Conservation (phyloP, 371 early-diverging fungal species). For the Mucor sp. region DNA sequence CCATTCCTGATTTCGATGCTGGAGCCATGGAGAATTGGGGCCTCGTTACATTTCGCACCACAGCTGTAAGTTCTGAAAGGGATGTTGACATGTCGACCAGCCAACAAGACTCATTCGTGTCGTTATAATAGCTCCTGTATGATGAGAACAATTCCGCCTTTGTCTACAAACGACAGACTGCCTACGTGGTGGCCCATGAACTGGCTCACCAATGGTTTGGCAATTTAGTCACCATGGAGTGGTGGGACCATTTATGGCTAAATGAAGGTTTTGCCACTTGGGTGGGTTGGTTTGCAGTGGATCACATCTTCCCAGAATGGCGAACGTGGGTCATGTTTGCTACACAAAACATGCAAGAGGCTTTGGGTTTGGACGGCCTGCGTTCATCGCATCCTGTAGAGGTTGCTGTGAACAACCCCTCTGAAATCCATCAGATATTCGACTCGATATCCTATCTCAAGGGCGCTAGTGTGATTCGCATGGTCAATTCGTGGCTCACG, state of each 20-base stretch:
- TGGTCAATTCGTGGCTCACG: slow-evolving; percentile 85
- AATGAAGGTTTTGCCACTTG: slow-evolving; percentile 98
- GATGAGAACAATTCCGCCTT: slow-evolving; percentile 67
- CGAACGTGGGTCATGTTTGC: slow-evolving; percentile 81
- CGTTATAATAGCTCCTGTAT: slow-evolving; percentile 55
- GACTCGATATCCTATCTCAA: slow-evolving; percentile 88
- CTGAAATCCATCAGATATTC: slow-evolving; percentile 83
- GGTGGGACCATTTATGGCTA: slow-evolving; percentile 96
- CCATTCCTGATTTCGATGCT: slow-evolving; percentile 88
- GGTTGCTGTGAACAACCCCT: slow-evolving; percentile 80
- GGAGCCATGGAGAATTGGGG: slow-evolving; percentile 98
- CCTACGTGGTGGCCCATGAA: slow-evolving; percentile 92
- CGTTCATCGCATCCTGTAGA: slow-evolving; percentile 93
- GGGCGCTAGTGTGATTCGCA: slow-evolving; percentile 92
- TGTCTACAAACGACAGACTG: slow-evolving; percentile 73
- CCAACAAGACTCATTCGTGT: background rate
- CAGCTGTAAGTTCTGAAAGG: slow-evolving; percentile 31
- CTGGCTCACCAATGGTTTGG: slow-evolving; percentile 98
- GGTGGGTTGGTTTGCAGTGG: slow-evolving; percentile 83
- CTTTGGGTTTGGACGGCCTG: slow-evolving; percentile 76
- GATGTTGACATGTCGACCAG: background rate
- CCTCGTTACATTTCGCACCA: slow-evolving; percentile 88
- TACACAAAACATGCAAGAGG: slow-evolving; percentile 67
- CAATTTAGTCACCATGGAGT: slow-evolving; percentile 74
- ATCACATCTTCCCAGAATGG: slow-evolving; percentile 81